These are phyloP conservation scores for Vigna mungo DNA, from an alignment of 306 rosid genomes.

Conservation along the genomic window DNA sequence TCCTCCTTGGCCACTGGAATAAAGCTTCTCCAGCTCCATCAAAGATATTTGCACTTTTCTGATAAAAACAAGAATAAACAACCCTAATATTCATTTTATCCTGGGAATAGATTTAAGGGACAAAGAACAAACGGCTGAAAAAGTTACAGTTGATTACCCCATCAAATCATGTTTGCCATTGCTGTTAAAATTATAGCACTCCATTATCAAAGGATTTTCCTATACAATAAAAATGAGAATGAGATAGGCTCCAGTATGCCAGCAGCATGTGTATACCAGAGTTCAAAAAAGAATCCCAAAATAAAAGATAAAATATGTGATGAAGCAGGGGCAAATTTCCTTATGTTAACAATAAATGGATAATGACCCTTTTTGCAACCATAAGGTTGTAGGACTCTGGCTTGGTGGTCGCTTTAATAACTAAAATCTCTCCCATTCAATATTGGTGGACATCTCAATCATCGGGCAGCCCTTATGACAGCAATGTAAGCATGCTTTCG, in stretches of 20 bases:
- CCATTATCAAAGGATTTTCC: slow-evolving; percentile 85
- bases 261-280: slow-evolving; percentile 10
- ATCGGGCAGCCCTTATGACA: neutral
- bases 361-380: slow-evolving; percentile 3
- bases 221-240: slow-evolving; percentile 51
- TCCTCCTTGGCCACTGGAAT: slow-evolving; percentile 71
- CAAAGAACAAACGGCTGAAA: slow-evolving; percentile 30
- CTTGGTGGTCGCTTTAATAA: slow-evolving; percentile 22
- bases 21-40: slow-evolving; percentile 84
- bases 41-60: slow-evolving; percentile 87
- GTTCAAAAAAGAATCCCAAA: slow-evolving; percentile 17
- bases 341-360: slow-evolving; percentile 28
- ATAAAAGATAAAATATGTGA: slow-evolving; percentile 15
- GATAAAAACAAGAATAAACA: slow-evolving; percentile 50
- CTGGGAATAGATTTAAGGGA: slow-evolving; percentile 28
- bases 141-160: slow-evolving; percentile 70
- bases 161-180: slow-evolving; percentile 95
- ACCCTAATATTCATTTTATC: slow-evolving; percentile 39
- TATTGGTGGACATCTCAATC: neutral
- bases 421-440: slow-evolving; percentile 9
- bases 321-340: slow-evolving; percentile 27
- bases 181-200: slow-evolving; percentile 91
- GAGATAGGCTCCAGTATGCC: slow-evolving; percentile 37
- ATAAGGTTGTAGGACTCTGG: slow-evolving; percentile 25
- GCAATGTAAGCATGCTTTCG: no score